Percentiles rank a stretch among this genome's conserved stretches.
Conservation (phyloP, 169 alveolate species). For the Babesia gibsoni region DNA sequence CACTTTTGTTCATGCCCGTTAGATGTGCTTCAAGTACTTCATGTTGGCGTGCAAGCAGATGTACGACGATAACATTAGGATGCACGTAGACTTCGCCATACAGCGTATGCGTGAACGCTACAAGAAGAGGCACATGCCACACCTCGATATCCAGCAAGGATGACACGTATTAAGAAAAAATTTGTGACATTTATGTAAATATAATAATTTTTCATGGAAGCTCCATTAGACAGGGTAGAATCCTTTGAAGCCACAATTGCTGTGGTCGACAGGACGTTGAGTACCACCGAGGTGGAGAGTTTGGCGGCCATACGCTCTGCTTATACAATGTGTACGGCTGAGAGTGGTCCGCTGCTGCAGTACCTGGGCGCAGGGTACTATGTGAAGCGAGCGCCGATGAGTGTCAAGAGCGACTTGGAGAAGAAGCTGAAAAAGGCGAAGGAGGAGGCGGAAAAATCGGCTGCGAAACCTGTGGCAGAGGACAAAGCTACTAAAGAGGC, state of each 20-base stretch:
- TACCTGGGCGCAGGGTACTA: slow-evolving; percentile 38
- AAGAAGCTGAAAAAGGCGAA: background rate
- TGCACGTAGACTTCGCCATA: slow-evolving; percentile 10
- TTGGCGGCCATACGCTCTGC: slow-evolving; percentile 12
- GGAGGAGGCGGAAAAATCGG: slow-evolving; percentile 1
- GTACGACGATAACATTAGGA: background rate
- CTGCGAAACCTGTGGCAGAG: background rate
- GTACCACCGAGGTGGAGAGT: slow-evolving; percentile 7
- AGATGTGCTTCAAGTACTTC: slow-evolving; percentile 4
- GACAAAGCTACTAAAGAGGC: background rate
- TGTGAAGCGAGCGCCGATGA: slow-evolving; percentile 27
- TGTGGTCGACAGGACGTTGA: slow-evolving; percentile 11
- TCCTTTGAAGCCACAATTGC: slow-evolving; percentile 2
- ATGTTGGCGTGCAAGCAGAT: background rate
- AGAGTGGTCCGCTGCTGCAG: slow-evolving; percentile 38
- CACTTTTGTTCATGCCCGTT: background rate
- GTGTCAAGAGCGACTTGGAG: slow-evolving; percentile 4
- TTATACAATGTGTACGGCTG: slow-evolving; percentile 5
- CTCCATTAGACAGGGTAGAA: background rate
- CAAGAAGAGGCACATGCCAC: slow-evolving; percentile 23
- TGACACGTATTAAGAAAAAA: background rate
- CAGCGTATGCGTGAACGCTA: slow-evolving; percentile 9
- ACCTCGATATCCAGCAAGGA: slow-evolving; percentile 21
- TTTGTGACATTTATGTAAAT: background rate
- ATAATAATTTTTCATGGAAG: background rate